phyloP scores from a whole-genome alignment of 1,284 basidiomycete genomes.

The Malassezia vespertilionis region DNA sequence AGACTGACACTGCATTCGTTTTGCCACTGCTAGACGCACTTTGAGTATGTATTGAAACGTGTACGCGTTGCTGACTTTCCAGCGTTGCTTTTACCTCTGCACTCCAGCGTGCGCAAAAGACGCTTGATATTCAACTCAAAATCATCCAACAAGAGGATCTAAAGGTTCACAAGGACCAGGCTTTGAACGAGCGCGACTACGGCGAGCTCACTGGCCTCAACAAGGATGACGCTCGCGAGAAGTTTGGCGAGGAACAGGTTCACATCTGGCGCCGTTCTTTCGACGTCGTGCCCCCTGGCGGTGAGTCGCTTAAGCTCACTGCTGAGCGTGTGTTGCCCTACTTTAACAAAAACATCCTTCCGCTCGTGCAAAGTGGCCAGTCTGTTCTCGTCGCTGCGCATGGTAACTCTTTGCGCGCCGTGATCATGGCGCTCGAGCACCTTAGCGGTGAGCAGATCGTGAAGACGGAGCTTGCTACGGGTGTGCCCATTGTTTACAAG shows the following conservation, averaged over 20 bases:
- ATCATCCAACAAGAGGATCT: constrained; percentile 48
- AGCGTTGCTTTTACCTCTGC: constrained; percentile 50
- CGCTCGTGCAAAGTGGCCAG: constrained; percentile 47
- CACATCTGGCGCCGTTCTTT: constrained; percentile 48
- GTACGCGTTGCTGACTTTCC: constrained; percentile 16
- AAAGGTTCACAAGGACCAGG: constrained; percentile 47
- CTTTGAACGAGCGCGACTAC: constrained; percentile 50
- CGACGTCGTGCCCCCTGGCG: constrained; percentile 49
- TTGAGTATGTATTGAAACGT: constrained; percentile 19
- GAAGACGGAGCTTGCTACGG: constrained; percentile 49
- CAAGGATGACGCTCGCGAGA: constrained; percentile 50
- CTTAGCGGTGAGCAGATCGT: constrained; percentile 49
- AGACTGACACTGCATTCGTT: neutral
- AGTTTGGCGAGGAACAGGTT: constrained; percentile 50
- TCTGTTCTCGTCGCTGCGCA: constrained; percentile 50
- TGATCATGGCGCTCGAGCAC: constrained; percentile 49
- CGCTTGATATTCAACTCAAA: constrained; percentile 49
- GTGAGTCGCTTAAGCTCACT: constrained; percentile 50
- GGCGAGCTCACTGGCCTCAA: constrained; percentile 49
- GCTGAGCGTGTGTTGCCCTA: constrained; percentile 49
- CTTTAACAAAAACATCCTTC: constrained; percentile 49
- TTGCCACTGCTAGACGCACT: constrained; percentile 15
- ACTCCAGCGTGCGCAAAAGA: constrained; percentile 49
- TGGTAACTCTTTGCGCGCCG: constrained; percentile 49
- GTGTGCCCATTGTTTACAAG: constrained; percentile 50